Percentiles rank a stretch among this genome's conserved stretches.
These are phyloP conservation scores for Crucihimalaya himalaica DNA, from an alignment of 345 rosid genomes.

Conservation along the genomic window DNA sequence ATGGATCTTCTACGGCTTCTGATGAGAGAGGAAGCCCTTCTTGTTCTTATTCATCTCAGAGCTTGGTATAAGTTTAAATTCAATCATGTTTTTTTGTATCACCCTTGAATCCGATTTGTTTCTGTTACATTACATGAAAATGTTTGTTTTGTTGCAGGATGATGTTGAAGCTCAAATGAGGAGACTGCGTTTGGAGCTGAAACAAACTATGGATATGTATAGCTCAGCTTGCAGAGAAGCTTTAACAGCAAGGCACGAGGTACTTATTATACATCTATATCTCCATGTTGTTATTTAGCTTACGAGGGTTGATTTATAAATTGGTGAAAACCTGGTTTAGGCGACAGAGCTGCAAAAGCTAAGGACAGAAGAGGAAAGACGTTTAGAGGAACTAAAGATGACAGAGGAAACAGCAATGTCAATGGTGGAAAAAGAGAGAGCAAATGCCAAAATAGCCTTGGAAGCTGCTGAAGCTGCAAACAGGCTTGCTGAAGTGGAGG, in stretches of 20 bases:
- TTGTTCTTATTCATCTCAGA: conserved; percentile 55
- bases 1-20: conserved; percentile 54
- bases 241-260: conserved; percentile 77
- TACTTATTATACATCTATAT: conserved; percentile 8
- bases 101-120: background rate
- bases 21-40: conserved; percentile 62
- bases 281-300: background rate
- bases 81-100: background rate
- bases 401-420: conserved; percentile 74
- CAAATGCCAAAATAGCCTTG: conserved; percentile 59
- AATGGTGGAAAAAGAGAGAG: conserved; percentile 60
- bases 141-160: conserved; percentile 46
- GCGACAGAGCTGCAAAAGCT: conserved; percentile 65
- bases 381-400: conserved; percentile 57
- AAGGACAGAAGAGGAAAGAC: conserved; percentile 65
- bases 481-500: conserved; percentile 60
- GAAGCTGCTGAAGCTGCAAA: conserved; percentile 79
- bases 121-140: background rate
- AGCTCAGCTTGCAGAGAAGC: conserved; percentile 89
- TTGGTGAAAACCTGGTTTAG: conserved; percentile 39
- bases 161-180: conserved; percentile 87
- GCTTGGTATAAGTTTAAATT: conserved; percentile 42
- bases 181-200: conserved; percentile 75
- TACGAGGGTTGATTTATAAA: background rate
- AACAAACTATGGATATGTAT: conserved; percentile 95